Percentiles rank a stretch among this genome's conserved stretches.
Evolutionary conservation across 495 filamentous ascomycete species (phyloP).

Genomic region (Thozetella sp.): DNA sequence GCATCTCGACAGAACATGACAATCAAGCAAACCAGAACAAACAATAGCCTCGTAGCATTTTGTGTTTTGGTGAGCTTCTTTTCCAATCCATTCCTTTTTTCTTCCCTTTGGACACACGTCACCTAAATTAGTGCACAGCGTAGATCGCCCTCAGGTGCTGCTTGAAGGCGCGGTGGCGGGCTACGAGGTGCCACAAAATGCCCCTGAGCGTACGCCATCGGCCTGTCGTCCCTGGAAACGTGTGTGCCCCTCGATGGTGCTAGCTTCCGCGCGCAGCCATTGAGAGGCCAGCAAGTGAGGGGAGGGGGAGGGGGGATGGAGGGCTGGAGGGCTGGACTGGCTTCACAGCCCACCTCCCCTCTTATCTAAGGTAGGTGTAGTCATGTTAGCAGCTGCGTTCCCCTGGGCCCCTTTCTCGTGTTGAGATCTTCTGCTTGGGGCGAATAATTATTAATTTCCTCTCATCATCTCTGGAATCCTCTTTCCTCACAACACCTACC

Average conservation of each 20-base stretch:
- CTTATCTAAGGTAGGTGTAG: not conserved
- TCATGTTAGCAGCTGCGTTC: no score
- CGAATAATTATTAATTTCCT: no score
- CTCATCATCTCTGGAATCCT: not conserved
- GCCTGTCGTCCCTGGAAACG: not conserved
- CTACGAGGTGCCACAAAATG: not conserved
- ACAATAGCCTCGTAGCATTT: not conserved
- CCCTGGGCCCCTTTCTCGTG: not conserved
- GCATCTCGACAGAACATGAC: no score
- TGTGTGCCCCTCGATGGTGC: not conserved
- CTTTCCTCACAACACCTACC: not conserved
- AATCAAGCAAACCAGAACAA: no score
- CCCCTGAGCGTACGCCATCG: not conserved
- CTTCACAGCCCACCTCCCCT: not conserved
- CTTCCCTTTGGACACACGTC: not conserved
- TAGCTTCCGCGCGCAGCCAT: conserved; percentile 1
- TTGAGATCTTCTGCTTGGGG: no score
- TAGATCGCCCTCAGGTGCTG: not conserved
- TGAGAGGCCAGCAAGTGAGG: no score
- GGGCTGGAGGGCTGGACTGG: no score
- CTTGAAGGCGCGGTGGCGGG: not conserved
- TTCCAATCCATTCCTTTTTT: not conserved
- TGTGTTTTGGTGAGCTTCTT: not conserved
- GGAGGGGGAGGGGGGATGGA: not conserved
- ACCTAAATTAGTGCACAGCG: not conserved